Base-by-base conservation (phyloP, 169 alveolate species). In the Eimeria praecox region DNA sequence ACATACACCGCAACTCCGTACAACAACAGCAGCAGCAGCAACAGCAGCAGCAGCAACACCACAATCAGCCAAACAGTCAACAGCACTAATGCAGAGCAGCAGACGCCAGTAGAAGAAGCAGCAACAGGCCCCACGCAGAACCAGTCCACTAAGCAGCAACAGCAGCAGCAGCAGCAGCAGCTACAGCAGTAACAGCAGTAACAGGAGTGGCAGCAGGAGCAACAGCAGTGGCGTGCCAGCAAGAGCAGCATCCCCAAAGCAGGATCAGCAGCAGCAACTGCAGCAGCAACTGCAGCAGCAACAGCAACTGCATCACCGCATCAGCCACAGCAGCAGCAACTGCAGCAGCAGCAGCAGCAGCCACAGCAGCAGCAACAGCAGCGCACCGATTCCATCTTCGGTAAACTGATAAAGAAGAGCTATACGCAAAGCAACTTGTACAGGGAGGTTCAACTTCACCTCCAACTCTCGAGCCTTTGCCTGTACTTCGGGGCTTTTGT, bases 401-500 rank as follows among this genome's bases (percentile, higher is more conserved):
- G 33, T 49, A 35, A 62, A 92, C 77, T 92, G 92, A 40, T 69
- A 92, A 10, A 92, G 92, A 20, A 92, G 92, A 30, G 92, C 92
- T 5, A 92, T 42, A 12, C 95, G 91, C 59, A 92, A 5, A 30
- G 90, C 69, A n/a, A 92, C 92, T 8, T 92, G 90, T 12, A 22
- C 1, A 3, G 91, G 85, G 87, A 92, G 69, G 3, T 71, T 52
- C 20, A n/a, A 64, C 56, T 59, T n/a, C 44, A 24, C 30, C 87
- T 40, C 85, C 6, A 92, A 38, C 42, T 35, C 77, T 22, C 49
- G 40, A 5, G 95, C 92, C 87, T 42, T 59, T 20, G 49, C n/a
- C 66, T 56, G 85, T 77, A 92, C 95, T 66, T 92, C 95, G 4
- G 92, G 92, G 59, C 95, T 92, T 62, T 62, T 77, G 52, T 86